Percentiles rank a stretch among this genome's conserved stretches.
These are phyloP conservation scores for Leishmania tropica DNA, from an alignment of 208 protist species.

Conservation along the genomic window DNA sequence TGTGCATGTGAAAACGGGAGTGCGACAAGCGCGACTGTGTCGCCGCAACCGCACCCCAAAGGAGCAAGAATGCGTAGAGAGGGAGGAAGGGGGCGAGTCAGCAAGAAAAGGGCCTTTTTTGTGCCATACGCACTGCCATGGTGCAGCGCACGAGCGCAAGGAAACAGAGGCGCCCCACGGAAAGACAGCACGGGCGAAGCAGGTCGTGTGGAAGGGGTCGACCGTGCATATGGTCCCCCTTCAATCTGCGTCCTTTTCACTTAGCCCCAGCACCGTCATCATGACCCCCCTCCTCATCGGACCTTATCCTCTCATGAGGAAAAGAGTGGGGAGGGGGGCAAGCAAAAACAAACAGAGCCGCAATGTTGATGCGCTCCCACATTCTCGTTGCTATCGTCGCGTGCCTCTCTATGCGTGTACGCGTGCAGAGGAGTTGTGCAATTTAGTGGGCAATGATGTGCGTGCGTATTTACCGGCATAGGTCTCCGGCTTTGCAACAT, in stretches of 20 bases:
- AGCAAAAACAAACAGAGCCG: neutral
- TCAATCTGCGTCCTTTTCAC: neutral
- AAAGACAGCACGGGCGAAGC: neutral
- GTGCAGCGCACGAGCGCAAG: neutral
- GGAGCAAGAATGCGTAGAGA: neutral
- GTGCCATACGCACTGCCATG: neutral
- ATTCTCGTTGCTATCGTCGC: neutral
- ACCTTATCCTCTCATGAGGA: too few species aligned
- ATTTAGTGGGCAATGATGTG: neutral
- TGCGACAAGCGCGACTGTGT: neutral
- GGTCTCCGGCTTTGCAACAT: neutral
- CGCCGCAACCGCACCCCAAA: neutral
- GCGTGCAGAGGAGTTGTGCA: neutral
- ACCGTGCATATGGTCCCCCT: neutral
- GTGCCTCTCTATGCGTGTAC: slow-evolving; percentile 19
- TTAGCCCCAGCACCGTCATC: neutral
- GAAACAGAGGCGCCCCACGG: neutral
- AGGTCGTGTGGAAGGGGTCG: neutral
- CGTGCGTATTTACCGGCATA: neutral
- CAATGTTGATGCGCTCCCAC: neutral
- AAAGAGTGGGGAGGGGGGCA: too few species aligned
- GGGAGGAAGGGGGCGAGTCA: neutral
- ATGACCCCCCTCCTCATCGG: neutral
- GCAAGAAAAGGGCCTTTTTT: neutral
- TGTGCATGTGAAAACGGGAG: neutral